A percentile compares a stretch with the other conserved stretches of the same genome.
These are phyloP conservation scores for Neoscytalidium dimidiatum DNA, from an alignment of 2,329 filamentous ascomycete genomes.

Conservation along the genomic window DNA sequence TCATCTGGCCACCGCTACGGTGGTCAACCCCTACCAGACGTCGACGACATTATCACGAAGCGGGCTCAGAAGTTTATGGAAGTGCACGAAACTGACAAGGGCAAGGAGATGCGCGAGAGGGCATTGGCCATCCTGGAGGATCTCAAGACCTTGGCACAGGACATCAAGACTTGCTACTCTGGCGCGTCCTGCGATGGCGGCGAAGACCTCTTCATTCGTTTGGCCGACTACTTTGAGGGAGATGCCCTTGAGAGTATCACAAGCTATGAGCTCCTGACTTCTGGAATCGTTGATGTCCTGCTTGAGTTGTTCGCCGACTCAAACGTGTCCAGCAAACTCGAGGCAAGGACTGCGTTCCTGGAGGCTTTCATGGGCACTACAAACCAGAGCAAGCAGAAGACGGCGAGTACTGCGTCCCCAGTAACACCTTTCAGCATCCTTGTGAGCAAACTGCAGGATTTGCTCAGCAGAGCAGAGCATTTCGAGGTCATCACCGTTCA, in stretches of 20 bases:
- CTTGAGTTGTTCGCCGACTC: constrained; percentile 79
- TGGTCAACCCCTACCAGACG: constrained; percentile 42
- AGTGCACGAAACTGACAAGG: constrained; percentile 75
- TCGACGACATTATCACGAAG: constrained; percentile 72
- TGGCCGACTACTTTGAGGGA: constrained; percentile 84
- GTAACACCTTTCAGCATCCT: constrained; percentile 86
- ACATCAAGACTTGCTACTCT: constrained; percentile 73
- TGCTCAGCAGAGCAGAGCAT: constrained; percentile 94
- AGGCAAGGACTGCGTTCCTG: constrained; percentile 81
- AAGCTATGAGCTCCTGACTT: constrained; percentile 89
- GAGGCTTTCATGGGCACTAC: constrained; percentile 86
- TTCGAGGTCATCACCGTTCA: constrained; percentile 97
- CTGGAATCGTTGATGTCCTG: constrained; percentile 82
- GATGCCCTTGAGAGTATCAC: constrained; percentile 92
- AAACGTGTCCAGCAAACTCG: constrained; percentile 53
- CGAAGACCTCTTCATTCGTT: constrained; percentile 67
- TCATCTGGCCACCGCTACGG: constrained; percentile 40
- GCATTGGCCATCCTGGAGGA: constrained; percentile 74
- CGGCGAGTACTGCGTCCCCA: constrained; percentile 66
- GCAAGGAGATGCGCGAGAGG: constrained; percentile 74
- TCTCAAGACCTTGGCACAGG: constrained; percentile 68
- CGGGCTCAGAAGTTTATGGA: constrained; percentile 83
- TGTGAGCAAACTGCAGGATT: constrained; percentile 90
- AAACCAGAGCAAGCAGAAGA: constrained; percentile 62
- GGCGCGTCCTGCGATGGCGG: constrained; percentile 50